A percentile compares a stretch with the other conserved stretches of the same genome.
Evolutionary conservation across 2,329 filamentous ascomycete species (phyloP).

Genomic region (Diaporthe velutina): DNA sequence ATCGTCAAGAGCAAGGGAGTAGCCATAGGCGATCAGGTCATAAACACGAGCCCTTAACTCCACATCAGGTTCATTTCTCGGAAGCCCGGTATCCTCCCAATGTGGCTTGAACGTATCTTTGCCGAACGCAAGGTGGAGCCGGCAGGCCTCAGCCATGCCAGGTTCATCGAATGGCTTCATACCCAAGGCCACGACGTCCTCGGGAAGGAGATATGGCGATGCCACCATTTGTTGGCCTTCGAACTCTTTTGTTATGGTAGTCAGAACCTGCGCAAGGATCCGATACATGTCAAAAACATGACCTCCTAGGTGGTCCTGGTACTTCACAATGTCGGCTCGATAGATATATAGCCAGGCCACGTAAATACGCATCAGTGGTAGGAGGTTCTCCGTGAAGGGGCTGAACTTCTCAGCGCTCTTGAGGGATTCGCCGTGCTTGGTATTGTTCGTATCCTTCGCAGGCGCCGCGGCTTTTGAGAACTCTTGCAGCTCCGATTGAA

Average conservation of each 20-base stretch:
- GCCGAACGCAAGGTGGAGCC: slow-evolving; percentile 50
- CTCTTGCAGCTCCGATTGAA: slow-evolving; percentile 78
- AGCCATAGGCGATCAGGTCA: slow-evolving; percentile 36
- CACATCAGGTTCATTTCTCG: slow-evolving; percentile 20
- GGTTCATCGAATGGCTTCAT: slow-evolving; percentile 57
- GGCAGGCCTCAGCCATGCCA: slow-evolving; percentile 54
- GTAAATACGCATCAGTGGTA: slow-evolving; percentile 67
- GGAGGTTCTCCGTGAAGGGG: slow-evolving; percentile 55
- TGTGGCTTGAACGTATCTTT: slow-evolving; percentile 44
- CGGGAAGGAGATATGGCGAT: slow-evolving; percentile 63
- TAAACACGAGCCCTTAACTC: slow-evolving; percentile 38
- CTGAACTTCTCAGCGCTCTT: slow-evolving; percentile 50
- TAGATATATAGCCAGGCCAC: slow-evolving; percentile 65
- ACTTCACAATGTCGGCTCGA: slow-evolving; percentile 60
- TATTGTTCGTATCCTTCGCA: slow-evolving; percentile 50
- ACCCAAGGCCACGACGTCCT: slow-evolving; percentile 63
- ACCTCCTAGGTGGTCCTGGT: slow-evolving; percentile 58
- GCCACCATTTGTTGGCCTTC: slow-evolving; percentile 52
- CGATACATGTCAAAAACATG: slow-evolving; percentile 61
- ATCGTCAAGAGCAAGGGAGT: slow-evolving; percentile 36
- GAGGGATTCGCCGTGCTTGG: slow-evolving; percentile 43
- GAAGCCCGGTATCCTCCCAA: slow-evolving; percentile 41
- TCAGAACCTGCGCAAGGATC: slow-evolving; percentile 60
- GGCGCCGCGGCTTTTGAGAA: slow-evolving; percentile 56
- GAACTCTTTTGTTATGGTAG: slow-evolving; percentile 62